These are phyloP conservation scores for Daucus carota DNA, from an alignment of 129 eudicot genomes.

Conservation along the genomic window DH1_v3.0 NC_030388.2:26374001-26374500, in stretches of 20 bases:
- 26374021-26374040: not conserved
- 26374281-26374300: not conserved
- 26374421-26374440: slow-evolving; percentile 83
- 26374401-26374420: slow-evolving; percentile 96
- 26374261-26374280: slow-evolving; percentile 59
- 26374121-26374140: slow-evolving; percentile 74
- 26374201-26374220: slow-evolving; percentile 91
- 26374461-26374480: slow-evolving; percentile 78
- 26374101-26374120: not conserved
- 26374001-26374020: not conserved
- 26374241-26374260: slow-evolving; percentile 92
- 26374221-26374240: slow-evolving; percentile 86
- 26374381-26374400: slow-evolving; percentile 89
- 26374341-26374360: slow-evolving; percentile 81
- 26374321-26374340: slow-evolving; percentile 6
- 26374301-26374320: not conserved
- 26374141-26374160: slow-evolving; percentile 82
- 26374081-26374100: not conserved
- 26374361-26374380: slow-evolving; percentile 96
- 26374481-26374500: slow-evolving; percentile 76
- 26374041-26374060: not conserved
- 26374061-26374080: not conserved
- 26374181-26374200: slow-evolving; percentile 88
- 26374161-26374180: slow-evolving; percentile 76
- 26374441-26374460: slow-evolving; percentile 91